Base-by-base conservation (phyloP, 2,329 filamentous ascomycete genomes). In the Meredithiella fracta region DNA sequence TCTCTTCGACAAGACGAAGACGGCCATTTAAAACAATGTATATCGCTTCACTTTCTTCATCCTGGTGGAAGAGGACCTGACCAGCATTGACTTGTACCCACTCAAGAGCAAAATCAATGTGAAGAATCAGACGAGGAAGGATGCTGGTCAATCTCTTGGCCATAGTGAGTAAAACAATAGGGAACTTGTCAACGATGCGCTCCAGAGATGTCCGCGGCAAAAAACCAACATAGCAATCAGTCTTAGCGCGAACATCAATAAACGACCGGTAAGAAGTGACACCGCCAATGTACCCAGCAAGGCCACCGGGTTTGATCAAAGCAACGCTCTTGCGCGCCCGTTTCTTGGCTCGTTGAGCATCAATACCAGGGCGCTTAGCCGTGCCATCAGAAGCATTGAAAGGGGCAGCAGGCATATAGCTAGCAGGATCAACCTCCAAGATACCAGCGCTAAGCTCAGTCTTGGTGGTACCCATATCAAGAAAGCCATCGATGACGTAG, bases 1-100 rank as follows among this genome's bases (percentile, higher is more conserved):
- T 80, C 62, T 96, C 90, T 59, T 89, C 78, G 0, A 98, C 85
- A 0, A 91, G 78, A 56, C 94, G 79, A 17, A 98, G 70, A 15
- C 92, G 85, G 8, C 92, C 92, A 62, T 98, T 98, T 15, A 98
- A 76, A 1, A 98, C 92, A 59, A 98, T 90, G 64, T 97, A 98
- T 42, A 98, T 98, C 1, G 94, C 91, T 67, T 98, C 92, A 63
- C 92, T 98, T 61, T 97, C 92, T 61, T 98, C 90, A 1, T 83
- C 83, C 67, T 94, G 86, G 61, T 94, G 87, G 66, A 94, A 95
- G 37, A 98, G 86, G 8, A 96, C 86, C 65, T 98, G 89, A 0
- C 92, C 90, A 2, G 92, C 88, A 67, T 88, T 89, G 59, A 98
- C 89, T 65, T 98, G 94, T 2, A 96, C 83, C 92, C 94, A 98